A percentile compares a stretch with the other conserved stretches of the same genome.
These are phyloP conservation scores for Favolaschia claudopus DNA, from an alignment of 768 basidiomycete genomes.

Conservation along the genomic window DNA sequence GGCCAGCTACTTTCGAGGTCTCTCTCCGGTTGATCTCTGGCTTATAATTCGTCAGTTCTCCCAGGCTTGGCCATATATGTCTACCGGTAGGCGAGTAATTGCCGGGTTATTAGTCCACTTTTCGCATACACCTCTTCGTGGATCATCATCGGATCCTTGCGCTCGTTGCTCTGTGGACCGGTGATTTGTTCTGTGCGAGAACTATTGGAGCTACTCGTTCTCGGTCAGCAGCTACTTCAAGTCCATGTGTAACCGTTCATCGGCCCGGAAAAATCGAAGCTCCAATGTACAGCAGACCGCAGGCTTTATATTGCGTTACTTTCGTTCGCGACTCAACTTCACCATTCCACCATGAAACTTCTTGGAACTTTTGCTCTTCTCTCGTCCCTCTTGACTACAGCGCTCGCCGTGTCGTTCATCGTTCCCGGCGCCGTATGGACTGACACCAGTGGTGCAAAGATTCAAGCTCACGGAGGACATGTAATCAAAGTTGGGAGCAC, in stretches of 20 bases:
- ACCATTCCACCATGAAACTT: constrained; percentile 6
- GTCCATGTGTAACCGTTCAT: background rate
- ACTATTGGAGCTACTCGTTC: background rate
- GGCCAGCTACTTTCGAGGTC: no score
- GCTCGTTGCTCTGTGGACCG: background rate
- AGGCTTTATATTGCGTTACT: background rate
- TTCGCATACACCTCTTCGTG: background rate
- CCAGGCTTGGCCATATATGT: no score
- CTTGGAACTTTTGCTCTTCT: constrained; percentile 2
- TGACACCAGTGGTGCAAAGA: constrained; percentile 19
- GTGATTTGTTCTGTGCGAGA: background rate
- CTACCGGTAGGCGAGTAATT: no score
- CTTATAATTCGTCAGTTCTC: no score
- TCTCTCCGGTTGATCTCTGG: no score
- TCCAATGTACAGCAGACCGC: constrained; percentile 4
- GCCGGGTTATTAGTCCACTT: no score
- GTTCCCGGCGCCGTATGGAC: constrained; percentile 20
- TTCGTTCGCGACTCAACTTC: background rate
- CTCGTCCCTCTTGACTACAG: constrained; percentile 5
- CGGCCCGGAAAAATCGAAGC: background rate
- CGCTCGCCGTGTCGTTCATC: constrained; percentile 18
- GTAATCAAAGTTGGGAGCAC: constrained; percentile 14
- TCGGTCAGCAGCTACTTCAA: background rate
- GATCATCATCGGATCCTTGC: constrained; percentile 5
- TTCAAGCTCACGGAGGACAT: constrained; percentile 16